Evolutionary conservation across 768 basidiomycete species (phyloP).

Genomic region (Rhodotorula paludigena): DNA sequence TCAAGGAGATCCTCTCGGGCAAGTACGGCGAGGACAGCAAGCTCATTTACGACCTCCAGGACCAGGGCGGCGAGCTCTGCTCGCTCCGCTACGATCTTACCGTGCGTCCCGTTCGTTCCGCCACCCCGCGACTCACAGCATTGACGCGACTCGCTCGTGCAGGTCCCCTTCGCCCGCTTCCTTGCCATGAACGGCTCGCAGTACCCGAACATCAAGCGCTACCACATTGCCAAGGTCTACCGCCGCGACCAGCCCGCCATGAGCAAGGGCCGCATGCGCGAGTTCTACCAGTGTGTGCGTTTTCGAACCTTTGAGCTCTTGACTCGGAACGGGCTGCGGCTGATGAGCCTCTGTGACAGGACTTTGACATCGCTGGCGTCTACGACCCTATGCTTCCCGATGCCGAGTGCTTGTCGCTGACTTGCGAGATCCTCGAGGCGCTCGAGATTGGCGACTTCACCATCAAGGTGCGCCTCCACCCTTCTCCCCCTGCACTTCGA

Average conservation of each 20-base stretch:
- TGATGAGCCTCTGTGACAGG: conserved; percentile 53
- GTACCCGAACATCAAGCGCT: conserved; percentile 68
- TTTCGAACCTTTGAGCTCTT: background rate
- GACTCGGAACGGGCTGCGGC: background rate
- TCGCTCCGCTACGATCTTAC: conserved; percentile 94
- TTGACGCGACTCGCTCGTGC: background rate
- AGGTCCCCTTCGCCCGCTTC: conserved; percentile 86
- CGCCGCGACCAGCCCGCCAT: conserved; percentile 93
- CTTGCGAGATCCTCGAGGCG: conserved; percentile 71
- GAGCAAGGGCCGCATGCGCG: conserved; percentile 96
- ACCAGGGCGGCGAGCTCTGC: conserved; percentile 95
- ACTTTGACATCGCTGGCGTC: conserved; percentile 85
- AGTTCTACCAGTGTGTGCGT: conserved; percentile 91
- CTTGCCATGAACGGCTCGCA: conserved; percentile 87
- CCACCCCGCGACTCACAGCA: background rate
- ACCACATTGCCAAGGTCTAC: conserved; percentile 99
- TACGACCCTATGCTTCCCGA: conserved; percentile 99
- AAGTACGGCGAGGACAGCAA: conserved; percentile 98
- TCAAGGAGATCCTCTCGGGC: conserved; percentile 88
- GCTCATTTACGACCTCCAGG: conserved; percentile 93
- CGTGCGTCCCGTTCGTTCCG: conserved; percentile 46
- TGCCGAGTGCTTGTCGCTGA: conserved; percentile 75
- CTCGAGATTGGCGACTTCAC: conserved; percentile 92
- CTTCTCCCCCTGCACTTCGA: background rate
- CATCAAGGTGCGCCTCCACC: conserved; percentile 62